phyloP scores from a whole-genome alignment of 139 green algal species.

The Auxenochlorella pyrenoidosa region DNA sequence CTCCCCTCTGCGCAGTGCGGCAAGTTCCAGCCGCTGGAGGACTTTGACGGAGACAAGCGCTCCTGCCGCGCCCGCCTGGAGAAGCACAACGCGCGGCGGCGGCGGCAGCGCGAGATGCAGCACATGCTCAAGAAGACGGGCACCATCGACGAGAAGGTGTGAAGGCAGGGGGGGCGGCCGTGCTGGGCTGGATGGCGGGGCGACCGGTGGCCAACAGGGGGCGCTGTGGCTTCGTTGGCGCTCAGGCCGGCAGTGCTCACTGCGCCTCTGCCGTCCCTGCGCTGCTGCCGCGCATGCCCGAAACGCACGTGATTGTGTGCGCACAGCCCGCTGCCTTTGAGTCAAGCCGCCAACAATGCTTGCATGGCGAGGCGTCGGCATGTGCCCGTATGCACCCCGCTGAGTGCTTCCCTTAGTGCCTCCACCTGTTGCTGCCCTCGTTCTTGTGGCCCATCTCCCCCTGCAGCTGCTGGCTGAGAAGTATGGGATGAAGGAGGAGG shows the following conservation, averaged over 20 bases:
- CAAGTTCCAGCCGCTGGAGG: slow-evolving; percentile 41
- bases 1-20: slow-evolving; percentile 28
- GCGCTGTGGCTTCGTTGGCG: too few relatives aligned
- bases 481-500: slow-evolving; percentile 41
- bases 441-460: neutral
- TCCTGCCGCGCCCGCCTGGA: slow-evolving; percentile 60
- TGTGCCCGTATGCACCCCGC: neutral
- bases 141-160: slow-evolving; percentile 37
- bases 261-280: too few relatives aligned
- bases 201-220: too few relatives aligned
- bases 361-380: neutral
- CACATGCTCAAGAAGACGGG: slow-evolving; percentile 46
- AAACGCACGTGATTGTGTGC: too few relatives aligned
- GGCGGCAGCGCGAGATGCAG: slow-evolving; percentile 51
- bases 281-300: too few relatives aligned
- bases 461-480: slow-evolving; percentile 33
- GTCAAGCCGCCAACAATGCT: too few relatives aligned
- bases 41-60: slow-evolving; percentile 59
- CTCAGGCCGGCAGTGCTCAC: too few relatives aligned
- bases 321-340: too few relatives aligned
- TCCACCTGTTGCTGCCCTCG: too few relatives aligned
- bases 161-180: too few relatives aligned
- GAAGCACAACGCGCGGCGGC: slow-evolving; percentile 71
- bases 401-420: too few relatives aligned
- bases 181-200: too few relatives aligned